Conservation (phyloP, 805 yeast genomes). For the Wickerhamiella lipophila region DNA sequence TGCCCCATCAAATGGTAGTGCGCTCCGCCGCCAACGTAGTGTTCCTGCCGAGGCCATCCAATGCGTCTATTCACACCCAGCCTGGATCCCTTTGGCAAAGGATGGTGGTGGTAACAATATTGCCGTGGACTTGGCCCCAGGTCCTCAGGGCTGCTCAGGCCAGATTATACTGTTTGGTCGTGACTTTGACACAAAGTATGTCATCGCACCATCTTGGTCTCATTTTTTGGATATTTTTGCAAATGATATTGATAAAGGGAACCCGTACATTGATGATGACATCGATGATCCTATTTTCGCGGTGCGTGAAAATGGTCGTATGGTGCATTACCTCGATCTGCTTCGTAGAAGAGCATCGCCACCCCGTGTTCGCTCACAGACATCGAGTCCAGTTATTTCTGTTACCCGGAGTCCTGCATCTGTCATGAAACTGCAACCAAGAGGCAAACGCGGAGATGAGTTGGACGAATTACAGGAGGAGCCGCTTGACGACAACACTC, state of each 20-base stretch:
- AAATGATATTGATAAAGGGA: conserved; percentile 76
- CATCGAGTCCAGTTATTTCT: background rate
- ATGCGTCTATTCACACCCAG: conserved; percentile 70
- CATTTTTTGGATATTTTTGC: conserved; percentile 73
- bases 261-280: conserved; percentile 56
- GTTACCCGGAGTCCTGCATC: background rate
- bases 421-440: conserved; percentile 3
- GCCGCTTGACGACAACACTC: background rate
- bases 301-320: conserved; percentile 53
- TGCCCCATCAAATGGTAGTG: conserved; percentile 11
- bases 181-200: conserved; percentile 82
- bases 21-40: conserved; percentile 36
- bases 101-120: conserved; percentile 86
- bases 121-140: conserved; percentile 80
- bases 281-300: conserved; percentile 44
- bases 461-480: background rate
- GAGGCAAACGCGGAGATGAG: background rate
- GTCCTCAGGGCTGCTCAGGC: conserved; percentile 67
- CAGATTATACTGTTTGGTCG: conserved; percentile 90
- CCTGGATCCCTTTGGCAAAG: conserved; percentile 84
- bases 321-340: conserved; percentile 52
- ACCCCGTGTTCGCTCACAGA: background rate
- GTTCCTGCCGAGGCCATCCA: conserved; percentile 68
- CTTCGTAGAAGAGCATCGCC: conserved; percentile 26
- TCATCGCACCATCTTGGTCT: conserved; percentile 79